These are phyloP conservation scores for Clarireedia paspali DNA, from an alignment of 2,329 filamentous ascomycete genomes.

Conservation along the genomic window DNA sequence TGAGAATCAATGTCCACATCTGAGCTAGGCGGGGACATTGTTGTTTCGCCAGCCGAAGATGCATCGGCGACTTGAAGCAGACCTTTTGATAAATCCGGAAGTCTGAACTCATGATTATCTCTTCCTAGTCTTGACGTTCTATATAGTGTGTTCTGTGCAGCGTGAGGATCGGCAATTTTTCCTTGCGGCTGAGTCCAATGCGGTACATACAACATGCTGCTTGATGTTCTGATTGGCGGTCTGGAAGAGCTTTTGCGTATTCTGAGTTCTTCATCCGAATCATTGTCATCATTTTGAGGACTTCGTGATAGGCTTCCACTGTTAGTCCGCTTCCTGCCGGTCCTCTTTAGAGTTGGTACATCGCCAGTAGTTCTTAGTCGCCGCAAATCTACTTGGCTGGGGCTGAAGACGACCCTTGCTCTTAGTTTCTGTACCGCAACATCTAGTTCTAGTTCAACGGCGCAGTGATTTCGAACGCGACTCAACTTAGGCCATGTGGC, in stretches of 20 bases:
- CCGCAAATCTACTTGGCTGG: conserved; percentile 27
- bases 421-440: conserved; percentile 62
- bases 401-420: conserved; percentile 45
- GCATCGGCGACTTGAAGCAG: conserved; percentile 15
- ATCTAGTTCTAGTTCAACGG: conserved; percentile 80
- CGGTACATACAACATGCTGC: conserved; percentile 14
- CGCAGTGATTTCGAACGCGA: conserved; percentile 77
- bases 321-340: conserved; percentile 18
- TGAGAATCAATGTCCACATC: conserved; percentile 27
- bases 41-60: conserved; percentile 26
- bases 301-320: conserved; percentile 15
- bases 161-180: conserved; percentile 7
- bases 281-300: conserved; percentile 6
- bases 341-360: conserved; percentile 9
- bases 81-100: conserved; percentile 7
- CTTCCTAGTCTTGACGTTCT: conserved; percentile 9
- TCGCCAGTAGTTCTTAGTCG: conserved; percentile 18
- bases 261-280: conserved; percentile 2
- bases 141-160: conserved; percentile 14
- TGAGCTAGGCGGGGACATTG: conserved; percentile 20
- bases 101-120: conserved; percentile 12
- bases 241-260: conserved; percentile 12
- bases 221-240: conserved; percentile 18
- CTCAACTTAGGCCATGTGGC: conserved; percentile 90
- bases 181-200: conserved; percentile 11